Evolutionary conservation across 2,329 filamentous ascomycete species (phyloP), one percentile per base, ranked within the genome.

Genomic region (Akanthomyces muscarius): DNA sequence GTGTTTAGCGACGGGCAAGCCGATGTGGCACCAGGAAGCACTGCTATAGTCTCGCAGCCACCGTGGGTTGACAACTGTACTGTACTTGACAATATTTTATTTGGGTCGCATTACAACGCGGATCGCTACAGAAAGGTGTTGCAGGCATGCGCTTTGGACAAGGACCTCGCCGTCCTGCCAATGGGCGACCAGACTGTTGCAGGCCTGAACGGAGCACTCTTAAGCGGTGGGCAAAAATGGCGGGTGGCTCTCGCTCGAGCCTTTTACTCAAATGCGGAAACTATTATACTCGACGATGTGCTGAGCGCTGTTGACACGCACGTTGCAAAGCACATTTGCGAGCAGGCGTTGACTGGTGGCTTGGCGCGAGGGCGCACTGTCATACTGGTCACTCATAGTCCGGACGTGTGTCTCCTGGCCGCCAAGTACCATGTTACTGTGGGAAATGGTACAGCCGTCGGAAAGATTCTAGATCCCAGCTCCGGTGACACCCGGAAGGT

Each of bases 11-110:
- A 36, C 28, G 14, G 10, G 13, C 14, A 14, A 56, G n/a, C n/a
- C n/a, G 23, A 14, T 23, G 4, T 38, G 25, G 14, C 8, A 36
- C 18, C 21, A 14, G 51, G 50, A 4, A 50, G 48, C 16, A 75
- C 77, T 6, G 75, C 78, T 0, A 80, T 80, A 66, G 78, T 80
- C 5, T 77, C 78, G 11, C 80, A 82, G 65, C 76, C 74, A 1
- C 76, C 80, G 0, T 82, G 79, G 80, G 71, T 82, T 16, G 78
- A 81, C 63, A 79, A 78, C 36, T 76, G 76, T 5, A 78, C 78
- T 0, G 68, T 81, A 13, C 71, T 69, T 8, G 74, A 81, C 23
- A 82, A 82, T 64, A 79, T 82, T 44, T 61, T 77, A 1, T 81
- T 81, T 55, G 79, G 79, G 16, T 70, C 76, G 25, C 70, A 73